Evolutionary conservation across 768 basidiomycete species (phyloP), one percentile per base, ranked within the genome.

Genomic region (Xerocomus spinulosus): DNA sequence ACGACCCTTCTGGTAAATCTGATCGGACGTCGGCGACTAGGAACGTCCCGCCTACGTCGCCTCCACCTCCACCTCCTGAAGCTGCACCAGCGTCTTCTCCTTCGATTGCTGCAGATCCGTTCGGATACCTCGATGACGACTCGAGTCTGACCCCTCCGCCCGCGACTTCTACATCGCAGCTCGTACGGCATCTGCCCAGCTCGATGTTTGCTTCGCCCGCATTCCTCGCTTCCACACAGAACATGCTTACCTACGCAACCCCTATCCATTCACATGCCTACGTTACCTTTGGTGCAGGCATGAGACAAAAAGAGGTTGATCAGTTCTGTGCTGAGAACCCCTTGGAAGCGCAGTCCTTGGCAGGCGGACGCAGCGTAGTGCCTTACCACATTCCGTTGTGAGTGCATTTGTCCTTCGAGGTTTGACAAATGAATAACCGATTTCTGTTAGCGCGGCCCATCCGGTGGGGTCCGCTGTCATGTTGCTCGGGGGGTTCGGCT

Each of bases 401-500:
- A 67, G 82, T 70, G 15, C 39, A 48, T 9, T 44, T 54, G 24
- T 48, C 14, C 49, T 15, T 26, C 33, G 24, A 45, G 23, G 42
- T 23, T 29, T 49, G 12, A 56, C 17, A 25, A 17, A 30, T 33
- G 34, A 50, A 49, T 36, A n/a, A 50, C 50, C 30, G 53, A 35
- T 46, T 46, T 37, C 38, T 29, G 28, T 33, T n/a, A 89, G 87
- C 51, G 75, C 87, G 28, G 87, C 88, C 21, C 86, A 91, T 57
- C 87, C 89, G 3, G 82, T 79, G 3, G 86, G 88, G 14, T 86
- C 86, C 44, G 82, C 83, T 9, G 79, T 86, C 49, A 86, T 90
- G 86, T 69, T 90, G 50, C 75, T 88, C 3, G 92, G 88, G 15
- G 93, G 93, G 1, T 95, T 95, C 59, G 93, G 93, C 2, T 84